Evolutionary conservation across 2,329 filamentous ascomycete species (phyloP), one percentile per base, ranked within the genome.

Genomic region (Thielaviopsis musarum): DNA sequence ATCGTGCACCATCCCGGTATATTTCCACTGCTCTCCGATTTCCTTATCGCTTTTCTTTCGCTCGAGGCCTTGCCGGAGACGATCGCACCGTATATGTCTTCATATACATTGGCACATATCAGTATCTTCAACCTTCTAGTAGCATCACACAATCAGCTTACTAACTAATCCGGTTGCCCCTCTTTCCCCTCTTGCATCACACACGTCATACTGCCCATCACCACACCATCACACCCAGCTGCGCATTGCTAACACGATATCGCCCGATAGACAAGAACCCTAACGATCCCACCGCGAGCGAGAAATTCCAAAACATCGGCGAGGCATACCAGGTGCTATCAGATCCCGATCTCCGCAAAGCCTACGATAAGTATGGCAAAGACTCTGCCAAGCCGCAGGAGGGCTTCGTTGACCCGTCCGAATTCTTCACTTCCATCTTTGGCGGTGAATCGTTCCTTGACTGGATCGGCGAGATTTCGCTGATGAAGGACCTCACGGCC

Each of bases 381-480:
- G 93, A 98, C 67, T 83, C 88, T 65, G 91, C 93, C 5, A 88
- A 91, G 69, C 93, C 93, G 0, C 83, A 84, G 66, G 87, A 89
- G 67, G 93, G 93, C 63, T 98, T 98, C 71, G 88, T 88, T 76
- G 93, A 98, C 70, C 93, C 93, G 1, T 81, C 90, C 64, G 93
- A 98, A 73, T 98, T 98, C 79, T 98, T 98, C 74, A 87, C 87
- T 67, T 94, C 91, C 77, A 98, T 98, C 66, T 98, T 98, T 69
- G 93, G 93, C 66, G 93, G 93, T 62, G 91, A 96, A 66, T 90
- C 91, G 13, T 98, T 98, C 68, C 78, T 86, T 62, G 91, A 98
- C 75, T 89, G 93, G 78, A 97, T 98, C 68, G 93, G 93, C 65
- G 93, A 98, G 77, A 95, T 98, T 66, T 93, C 88, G 56, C 82